Evolutionary conservation across 805 yeast genomes (phyloP), one percentile per base, ranked within the genome.

Genomic region (Saccharomyces eubayanus): DNA sequence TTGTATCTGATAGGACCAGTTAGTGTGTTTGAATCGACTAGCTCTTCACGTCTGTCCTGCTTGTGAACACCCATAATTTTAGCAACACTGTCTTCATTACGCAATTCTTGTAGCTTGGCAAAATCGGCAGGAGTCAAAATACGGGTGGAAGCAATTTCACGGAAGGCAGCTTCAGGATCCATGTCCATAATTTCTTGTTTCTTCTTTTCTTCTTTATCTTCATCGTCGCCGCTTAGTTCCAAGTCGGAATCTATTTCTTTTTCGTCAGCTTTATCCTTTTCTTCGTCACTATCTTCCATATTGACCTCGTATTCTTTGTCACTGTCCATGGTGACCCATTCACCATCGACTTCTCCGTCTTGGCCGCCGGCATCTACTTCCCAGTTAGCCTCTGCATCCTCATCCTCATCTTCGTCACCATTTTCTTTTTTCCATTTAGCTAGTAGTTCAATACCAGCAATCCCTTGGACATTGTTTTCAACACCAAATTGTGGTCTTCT

Each of bases 71-170:
- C 91, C 82, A 90, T 74, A 30, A 85, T 67, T 69, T 87, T 87
- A 52, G 87, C 87, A 49, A 91, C 78, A 60, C 97, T 97, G 4
- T 96, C 96, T 70, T 87, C 84, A 16, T 82, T 77, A 65, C 83
- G 81, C 62, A 94, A 79, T 71, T 94, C 97, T 64, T 92, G 92
- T 63, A 94, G 77, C 72, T 92, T 92, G 57, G 96, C 96, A 68
- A 91, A 94, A 75, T 94, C 99, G 0, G 98, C 97, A 24, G 99
- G 99, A 0, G 99, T 94, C 61, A 94, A 78, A 56, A 94, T 86
- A 61, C 87, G 82, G 49, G 82, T 79, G n/a, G 87, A 78, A 41
- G 84, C 86, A 59, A 89, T 60, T 54, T 82, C 82, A 53, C 76
- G 73, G 74, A 78, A 77, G 51, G 72, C 74, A 6, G 72, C 57